Evolutionary conservation across 2,329 filamentous ascomycete species (phyloP), one percentile per base, ranked within the genome.

Genomic region (Coniochaeta sp.): DNA sequence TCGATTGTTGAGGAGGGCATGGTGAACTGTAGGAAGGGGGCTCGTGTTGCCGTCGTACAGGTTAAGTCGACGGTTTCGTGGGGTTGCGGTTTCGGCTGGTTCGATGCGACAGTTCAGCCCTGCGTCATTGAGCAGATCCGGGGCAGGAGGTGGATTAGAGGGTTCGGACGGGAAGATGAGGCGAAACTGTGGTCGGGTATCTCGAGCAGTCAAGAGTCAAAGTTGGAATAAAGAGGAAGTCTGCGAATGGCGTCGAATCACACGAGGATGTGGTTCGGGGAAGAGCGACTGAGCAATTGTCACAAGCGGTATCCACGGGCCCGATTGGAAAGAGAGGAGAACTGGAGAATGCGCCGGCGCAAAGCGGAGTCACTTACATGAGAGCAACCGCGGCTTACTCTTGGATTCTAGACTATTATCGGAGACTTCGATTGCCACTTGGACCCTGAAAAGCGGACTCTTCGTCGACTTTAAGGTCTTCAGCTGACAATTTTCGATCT

Each of bases 1-100:
- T 75, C 71, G 60, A 82, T 77, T 58, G 69, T 71, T 30, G 72
- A 64, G 51, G 74, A 70, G 53, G 78, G 72, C 79, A 82, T 82
- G 52, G 53, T 65, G 60, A 48, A 49, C n/a, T 56, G 38, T 49
- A 31, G 55, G 51, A 31, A 49, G 32, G 12, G 16, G 14, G n/a
- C n/a, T n/a, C n/a, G 32, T 13, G 18, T 47, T 18, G 16, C 27
- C 46, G 35, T 38, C 24, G 22, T 16, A 18, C 18, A 8, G 30
- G n/a, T 27, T n/a, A 27, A 14, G 26, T 16, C 48, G 48, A 13
- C 28, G n/a, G 45, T 27, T 14, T n/a, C n/a, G n/a, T n/a, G 22
- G 3, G 28, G 26, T 14, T 45, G 35, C 38, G 35, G 24, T 46
- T 42, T 46, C 35, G 35, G 49, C 35, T 45, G 3, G 32, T 33